Evolutionary conservation across 768 basidiomycete genomes (phyloP), one percentile per base, ranked within the genome.

Genomic region (Tubosaeta sp.): DNA sequence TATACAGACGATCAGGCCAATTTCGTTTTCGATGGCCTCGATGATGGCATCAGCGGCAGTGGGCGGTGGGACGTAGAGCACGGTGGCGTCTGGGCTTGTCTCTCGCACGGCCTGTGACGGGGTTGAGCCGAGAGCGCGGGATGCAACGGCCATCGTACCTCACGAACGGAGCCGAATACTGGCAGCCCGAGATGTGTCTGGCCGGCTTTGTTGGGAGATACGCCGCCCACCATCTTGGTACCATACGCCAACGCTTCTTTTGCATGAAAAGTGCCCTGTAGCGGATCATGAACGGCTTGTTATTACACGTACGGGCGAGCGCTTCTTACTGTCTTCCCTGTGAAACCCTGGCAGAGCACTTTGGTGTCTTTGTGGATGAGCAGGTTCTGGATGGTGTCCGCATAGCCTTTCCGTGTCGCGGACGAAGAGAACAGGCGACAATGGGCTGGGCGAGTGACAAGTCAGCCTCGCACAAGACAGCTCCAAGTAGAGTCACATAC

Each of bases 31-130:
- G 62, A 99, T 97, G 31, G 96, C 96, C 71, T 99, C 96, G 49
- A 99, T 85, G 69, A 99, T 97, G 36, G 96, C 96, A 58, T 95
- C 94, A 25, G 92, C 96, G 18, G 95, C 95, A 44, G 79, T 78
- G 4, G 94, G 91, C n/a, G 96, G 96, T 5, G 96, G 96, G 13
- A 99, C 96, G 69, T 98, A 99, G 72, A 99, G 84, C 52, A 99
- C 84, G 31, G 92, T 86, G 25, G 96, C 96, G 63, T 98, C 95
- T 11, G 96, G 96, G 56, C 83, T 74, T 38, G 85, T 82, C 56
- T 91, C 86, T 43, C 80, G 75, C 54, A 94, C 93, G 38, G 96
- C 95, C 93, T 96, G 63, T 31, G 29, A 38, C 1, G 42, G 48
- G 16, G 29, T 54, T 46, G 46, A 56, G 43, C 18, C 16, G 49